phyloP scores from a whole-genome alignment of 805 yeast genomes.

The Ogataea pignaliae region DNA sequence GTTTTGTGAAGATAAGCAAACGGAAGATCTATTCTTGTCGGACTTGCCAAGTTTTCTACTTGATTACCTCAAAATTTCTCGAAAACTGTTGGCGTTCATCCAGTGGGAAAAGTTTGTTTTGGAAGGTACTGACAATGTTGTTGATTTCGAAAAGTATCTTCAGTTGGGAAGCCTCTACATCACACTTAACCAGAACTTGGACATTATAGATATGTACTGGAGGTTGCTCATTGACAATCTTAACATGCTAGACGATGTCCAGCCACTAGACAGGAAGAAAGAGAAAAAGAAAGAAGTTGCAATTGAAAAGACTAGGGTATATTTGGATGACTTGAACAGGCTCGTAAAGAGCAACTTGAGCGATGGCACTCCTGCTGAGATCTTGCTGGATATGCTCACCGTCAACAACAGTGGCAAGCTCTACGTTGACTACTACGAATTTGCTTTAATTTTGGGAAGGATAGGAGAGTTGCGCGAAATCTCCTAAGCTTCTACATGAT shows the following conservation, averaged over 20 bases:
- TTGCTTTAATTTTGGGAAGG: slow-evolving; percentile 45
- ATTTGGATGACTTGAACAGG: slow-evolving; percentile 35
- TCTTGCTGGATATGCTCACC: slow-evolving; percentile 43
- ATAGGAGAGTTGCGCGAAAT: slow-evolving; percentile 36
- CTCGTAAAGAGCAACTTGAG: slow-evolving; percentile 23
- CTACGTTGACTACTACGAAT: slow-evolving; percentile 38
- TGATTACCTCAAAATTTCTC: slow-evolving; percentile 29
- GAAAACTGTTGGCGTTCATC: slow-evolving; percentile 26
- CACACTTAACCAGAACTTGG: slow-evolving; percentile 30
- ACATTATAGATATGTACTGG: slow-evolving; percentile 39
- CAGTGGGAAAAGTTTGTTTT: slow-evolving; percentile 28
- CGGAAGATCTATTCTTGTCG: slow-evolving; percentile 33
- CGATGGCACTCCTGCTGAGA: slow-evolving; percentile 26
- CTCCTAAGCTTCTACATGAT: background rate
- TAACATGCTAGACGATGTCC: no score
- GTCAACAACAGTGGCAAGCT: slow-evolving; percentile 34
- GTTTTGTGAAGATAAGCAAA: slow-evolving; percentile 31
- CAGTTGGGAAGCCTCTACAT: slow-evolving; percentile 37
- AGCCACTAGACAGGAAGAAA: slow-evolving; percentile 11
- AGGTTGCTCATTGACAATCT: slow-evolving; percentile 24
- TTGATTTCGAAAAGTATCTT: slow-evolving; percentile 45
- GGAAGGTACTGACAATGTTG: slow-evolving; percentile 35
- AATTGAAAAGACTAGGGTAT: slow-evolving; percentile 21
- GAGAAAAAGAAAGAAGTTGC: background rate
- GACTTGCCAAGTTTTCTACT: slow-evolving; percentile 28